A percentile compares a stretch with the other conserved stretches of the same genome.
These are phyloP conservation scores for Boletus rubroflammeus DNA, from an alignment of 768 basidiomycete species.

Conservation along the genomic window DNA sequence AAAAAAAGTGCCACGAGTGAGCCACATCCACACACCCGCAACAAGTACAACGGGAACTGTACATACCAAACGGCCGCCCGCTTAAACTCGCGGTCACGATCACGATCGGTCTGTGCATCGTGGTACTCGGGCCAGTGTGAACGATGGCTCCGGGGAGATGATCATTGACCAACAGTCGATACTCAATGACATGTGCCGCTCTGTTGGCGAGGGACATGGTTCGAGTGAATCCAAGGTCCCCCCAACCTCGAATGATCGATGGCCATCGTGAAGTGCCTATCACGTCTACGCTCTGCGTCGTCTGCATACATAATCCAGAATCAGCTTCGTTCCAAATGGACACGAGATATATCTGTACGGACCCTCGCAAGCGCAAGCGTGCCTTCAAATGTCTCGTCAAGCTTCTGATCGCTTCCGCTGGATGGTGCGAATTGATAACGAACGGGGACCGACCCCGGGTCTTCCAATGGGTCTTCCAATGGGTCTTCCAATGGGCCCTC, in stretches of 20 bases:
- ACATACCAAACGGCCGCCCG: constrained; percentile 15
- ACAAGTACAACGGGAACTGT: not conserved
- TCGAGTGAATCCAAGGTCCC: not conserved
- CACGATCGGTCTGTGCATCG: not conserved
- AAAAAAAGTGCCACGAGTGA: not conserved
- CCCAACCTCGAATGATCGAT: constrained; percentile 4
- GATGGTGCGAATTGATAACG: not conserved
- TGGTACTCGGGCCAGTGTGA: not conserved
- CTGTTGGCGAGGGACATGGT: not conserved
- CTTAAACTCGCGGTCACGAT: not conserved
- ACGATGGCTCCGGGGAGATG: not conserved
- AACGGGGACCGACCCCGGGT: not conserved
- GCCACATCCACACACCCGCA: not conserved
- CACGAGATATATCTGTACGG: not conserved
- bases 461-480: not conserved
- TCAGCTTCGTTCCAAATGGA: not conserved
- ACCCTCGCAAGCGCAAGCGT: constrained; percentile 4
- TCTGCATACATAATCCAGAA: not conserved
- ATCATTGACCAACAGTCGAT: not conserved
- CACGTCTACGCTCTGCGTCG: not conserved
- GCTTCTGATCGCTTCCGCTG: not conserved
- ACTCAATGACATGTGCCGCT: constrained; percentile 1
- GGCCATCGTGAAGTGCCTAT: not conserved
- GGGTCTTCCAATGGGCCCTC: not conserved
- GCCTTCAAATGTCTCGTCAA: not conserved